phyloP scores from a whole-genome alignment of 345 rosid genomes.

The Populus davidiana region DNA sequence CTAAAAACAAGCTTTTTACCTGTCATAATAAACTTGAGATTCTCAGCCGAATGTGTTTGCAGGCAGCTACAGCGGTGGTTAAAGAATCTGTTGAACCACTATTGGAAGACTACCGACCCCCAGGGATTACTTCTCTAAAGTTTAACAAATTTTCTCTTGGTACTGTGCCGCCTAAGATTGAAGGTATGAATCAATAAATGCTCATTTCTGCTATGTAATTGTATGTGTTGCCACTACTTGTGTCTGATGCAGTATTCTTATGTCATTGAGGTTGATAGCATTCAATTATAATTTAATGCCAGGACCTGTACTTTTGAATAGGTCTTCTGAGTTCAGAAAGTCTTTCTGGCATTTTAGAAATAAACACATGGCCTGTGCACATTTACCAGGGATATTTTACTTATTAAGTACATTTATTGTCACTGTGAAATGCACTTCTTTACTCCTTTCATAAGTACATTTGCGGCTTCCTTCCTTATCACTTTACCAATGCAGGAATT shows the following conservation, averaged over 20 bases:
- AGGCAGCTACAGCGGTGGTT: conserved; percentile 90
- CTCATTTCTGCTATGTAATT: neutral
- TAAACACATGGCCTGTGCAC: neutral
- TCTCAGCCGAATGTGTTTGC: conserved; percentile 31
- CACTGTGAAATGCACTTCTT: neutral
- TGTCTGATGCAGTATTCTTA: neutral
- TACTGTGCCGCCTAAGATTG: conserved; percentile 95
- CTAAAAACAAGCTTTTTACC: neutral
- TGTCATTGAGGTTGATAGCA: neutral
- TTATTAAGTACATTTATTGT: neutral
- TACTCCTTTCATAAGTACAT: neutral
- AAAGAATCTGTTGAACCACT: conserved; percentile 97
- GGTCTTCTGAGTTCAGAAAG: conserved; percentile 4
- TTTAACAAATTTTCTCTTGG: conserved; percentile 88
- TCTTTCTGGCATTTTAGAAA: neutral
- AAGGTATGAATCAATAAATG: conserved; percentile 50
- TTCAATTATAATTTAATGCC: neutral
- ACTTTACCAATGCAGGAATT: conserved; percentile 58
- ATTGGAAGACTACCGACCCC: conserved; percentile 90
- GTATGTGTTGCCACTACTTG: neutral
- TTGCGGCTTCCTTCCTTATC: conserved; percentile 9
- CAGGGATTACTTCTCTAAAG: conserved; percentile 90
- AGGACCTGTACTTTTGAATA: neutral
- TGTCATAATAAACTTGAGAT: conserved; percentile 12
- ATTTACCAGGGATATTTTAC: neutral